Evolutionary conservation across 352 stramenopile species (phyloP).

Genomic region (Aphanomyces euteiches): DNA sequence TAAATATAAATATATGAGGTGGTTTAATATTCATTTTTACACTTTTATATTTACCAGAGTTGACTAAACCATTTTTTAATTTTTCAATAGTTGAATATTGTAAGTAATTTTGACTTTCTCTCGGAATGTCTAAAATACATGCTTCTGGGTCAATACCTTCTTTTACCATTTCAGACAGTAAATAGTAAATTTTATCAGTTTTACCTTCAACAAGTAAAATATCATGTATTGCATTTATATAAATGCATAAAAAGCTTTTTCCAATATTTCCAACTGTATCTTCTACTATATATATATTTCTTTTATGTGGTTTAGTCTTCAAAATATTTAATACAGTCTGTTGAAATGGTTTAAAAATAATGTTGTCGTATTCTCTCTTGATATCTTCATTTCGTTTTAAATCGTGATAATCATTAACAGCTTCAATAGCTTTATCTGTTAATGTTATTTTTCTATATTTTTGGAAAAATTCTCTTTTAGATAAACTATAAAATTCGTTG

Average conservation of each 20-base stretch:
- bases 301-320: constrained; percentile 1
- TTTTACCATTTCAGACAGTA: constrained; percentile 1
- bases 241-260: constrained; percentile 6
- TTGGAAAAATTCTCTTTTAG: constrained; percentile 12
- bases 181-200: constrained; percentile 1
- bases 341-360: constrained; percentile 11
- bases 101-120: neutral
- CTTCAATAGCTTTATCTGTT: constrained; percentile 7
- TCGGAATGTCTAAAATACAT: constrained; percentile 3
- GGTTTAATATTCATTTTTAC: constrained; percentile 5
- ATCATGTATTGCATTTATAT: constrained; percentile 10
- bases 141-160: constrained; percentile 1
- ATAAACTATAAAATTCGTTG: constrained; percentile 25
- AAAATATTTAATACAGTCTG: constrained; percentile 8
- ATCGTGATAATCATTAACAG: constrained; percentile 9
- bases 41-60: neutral
- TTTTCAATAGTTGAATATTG: constrained; percentile 4
- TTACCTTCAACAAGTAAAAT: constrained; percentile 5
- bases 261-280: constrained; percentile 4
- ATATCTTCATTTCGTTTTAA: neutral
- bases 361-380: neutral
- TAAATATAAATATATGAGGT: constrained; percentile 8
- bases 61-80: constrained; percentile 5
- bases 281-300: constrained; percentile 7
- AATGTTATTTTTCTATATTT: constrained; percentile 12